Percentiles rank a stretch among this genome's conserved stretches.
phyloP scores from a whole-genome alignment of 805 yeast genomes.

The Cyberlindnera petersonii region DNA sequence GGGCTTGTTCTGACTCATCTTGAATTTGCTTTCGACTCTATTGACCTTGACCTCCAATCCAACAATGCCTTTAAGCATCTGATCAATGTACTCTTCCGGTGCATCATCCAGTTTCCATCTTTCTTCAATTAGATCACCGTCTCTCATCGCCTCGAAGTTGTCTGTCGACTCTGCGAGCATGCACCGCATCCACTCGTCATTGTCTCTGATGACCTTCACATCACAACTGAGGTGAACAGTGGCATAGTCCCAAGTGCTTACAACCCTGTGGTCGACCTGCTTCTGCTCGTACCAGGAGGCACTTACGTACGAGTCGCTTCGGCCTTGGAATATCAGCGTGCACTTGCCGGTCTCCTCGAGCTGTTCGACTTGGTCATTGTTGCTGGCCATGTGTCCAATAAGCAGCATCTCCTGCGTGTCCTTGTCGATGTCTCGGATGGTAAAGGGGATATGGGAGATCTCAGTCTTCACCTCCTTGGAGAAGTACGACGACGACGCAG shows the following conservation, averaged over 20 bases:
- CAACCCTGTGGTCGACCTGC: constrained; percentile 52
- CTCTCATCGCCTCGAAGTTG: constrained; percentile 43
- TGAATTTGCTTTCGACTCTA: constrained; percentile 48
- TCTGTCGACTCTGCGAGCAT: constrained; percentile 43
- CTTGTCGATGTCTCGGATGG: constrained; percentile 31
- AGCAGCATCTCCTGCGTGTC: constrained; percentile 37
- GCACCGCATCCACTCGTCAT: constrained; percentile 40
- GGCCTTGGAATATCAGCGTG: constrained; percentile 49
- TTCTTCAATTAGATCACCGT: constrained; percentile 17
- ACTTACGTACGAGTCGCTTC: constrained; percentile 45
- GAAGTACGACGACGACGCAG: constrained; percentile 23
- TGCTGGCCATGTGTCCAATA: constrained; percentile 52
- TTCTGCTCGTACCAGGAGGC: constrained; percentile 60
- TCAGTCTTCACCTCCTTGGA: constrained; percentile 33
- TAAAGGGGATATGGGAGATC: constrained; percentile 58
- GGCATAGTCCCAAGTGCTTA: constrained; percentile 70
- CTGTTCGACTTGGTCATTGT: constrained; percentile 46
- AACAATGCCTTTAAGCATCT: constrained; percentile 45
- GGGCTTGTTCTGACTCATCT: constrained; percentile 50
- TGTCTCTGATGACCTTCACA: constrained; percentile 42
- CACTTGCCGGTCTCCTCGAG: constrained; percentile 34
- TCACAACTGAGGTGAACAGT: constrained; percentile 54
- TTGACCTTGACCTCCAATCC: constrained; percentile 53
- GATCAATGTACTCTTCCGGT: constrained; percentile 42
- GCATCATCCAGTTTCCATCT: constrained; percentile 59